phyloP scores from a whole-genome alignment of 176 grass and related monocot species.

The Lolium multiflorum region DNA sequence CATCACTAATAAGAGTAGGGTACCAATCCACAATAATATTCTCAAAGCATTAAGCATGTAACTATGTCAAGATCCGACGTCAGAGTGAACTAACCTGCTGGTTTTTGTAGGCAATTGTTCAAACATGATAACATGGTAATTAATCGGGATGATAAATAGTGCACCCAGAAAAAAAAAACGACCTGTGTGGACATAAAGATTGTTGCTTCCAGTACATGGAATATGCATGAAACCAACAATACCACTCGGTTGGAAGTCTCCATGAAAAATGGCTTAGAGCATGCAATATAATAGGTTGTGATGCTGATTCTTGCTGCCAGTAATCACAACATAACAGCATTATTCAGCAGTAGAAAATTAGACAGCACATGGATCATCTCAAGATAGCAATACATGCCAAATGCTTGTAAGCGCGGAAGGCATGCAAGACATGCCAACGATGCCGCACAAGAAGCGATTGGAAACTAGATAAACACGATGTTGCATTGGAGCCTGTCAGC shows the following conservation, averaged over 20 bases:
- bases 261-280: neutral
- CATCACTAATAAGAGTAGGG: neutral
- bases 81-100: constrained; percentile 38
- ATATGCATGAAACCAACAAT: neutral
- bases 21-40: constrained; percentile 22
- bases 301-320: constrained; percentile 40
- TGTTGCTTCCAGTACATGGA: constrained; percentile 19
- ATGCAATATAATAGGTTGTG: constrained; percentile 3
- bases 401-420: neutral
- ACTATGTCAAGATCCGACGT: constrained; percentile 18
- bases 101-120: constrained; percentile 42
- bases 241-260: neutral
- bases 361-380: constrained; percentile 21
- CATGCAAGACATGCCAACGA: constrained; percentile 3
- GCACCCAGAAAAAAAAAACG: constrained; percentile 26
- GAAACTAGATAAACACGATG: neutral
- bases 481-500: neutral
- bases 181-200: neutral
- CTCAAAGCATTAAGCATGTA: constrained; percentile 8
- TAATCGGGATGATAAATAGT: neutral
- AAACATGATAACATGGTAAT: constrained; percentile 32
- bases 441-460: neutral
- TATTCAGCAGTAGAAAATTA: neutral
- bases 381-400: constrained; percentile 13
- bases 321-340: constrained; percentile 6